A percentile compares a stretch with the other conserved stretches of the same genome.
Conservation (phyloP, 106 monocot species). For the Posidonia australis region DNA sequence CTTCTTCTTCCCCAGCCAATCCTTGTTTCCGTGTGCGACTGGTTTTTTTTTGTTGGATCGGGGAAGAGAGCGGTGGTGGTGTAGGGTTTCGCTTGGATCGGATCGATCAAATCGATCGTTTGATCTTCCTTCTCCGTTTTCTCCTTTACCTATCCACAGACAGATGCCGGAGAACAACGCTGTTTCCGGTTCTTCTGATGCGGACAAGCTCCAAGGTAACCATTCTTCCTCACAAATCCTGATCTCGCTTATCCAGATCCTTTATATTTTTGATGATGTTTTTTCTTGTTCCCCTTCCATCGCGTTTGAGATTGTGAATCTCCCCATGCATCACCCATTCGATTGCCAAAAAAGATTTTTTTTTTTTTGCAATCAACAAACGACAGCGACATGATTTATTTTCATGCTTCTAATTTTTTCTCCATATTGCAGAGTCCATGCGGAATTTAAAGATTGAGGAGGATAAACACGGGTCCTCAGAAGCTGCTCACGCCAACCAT, state of each 20-base stretch:
- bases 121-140: slow-evolving; percentile 1
- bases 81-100: too few relatives aligned
- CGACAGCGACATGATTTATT: too few relatives aligned
- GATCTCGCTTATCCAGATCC: not conserved
- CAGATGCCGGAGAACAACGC: slow-evolving; percentile 8
- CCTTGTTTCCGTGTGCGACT: too few relatives aligned
- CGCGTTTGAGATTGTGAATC: not conserved
- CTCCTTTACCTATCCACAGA: not conserved
- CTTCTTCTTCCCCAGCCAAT: too few relatives aligned
- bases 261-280: not conserved
- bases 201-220: not conserved
- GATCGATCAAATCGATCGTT: not conserved
- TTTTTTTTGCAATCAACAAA: too few relatives aligned
- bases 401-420: not conserved
- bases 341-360: too few relatives aligned
- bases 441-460: slow-evolving; percentile 6
- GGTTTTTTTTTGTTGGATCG: too few relatives aligned
- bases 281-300: not conserved
- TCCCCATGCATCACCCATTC: too few relatives aligned
- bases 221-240: not conserved
- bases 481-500: not conserved
- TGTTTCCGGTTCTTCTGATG: slow-evolving; percentile 7
- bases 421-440: slow-evolving; percentile 11
- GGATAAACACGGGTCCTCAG: not conserved
- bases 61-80: too few relatives aligned